Conservation (phyloP, 1,284 basidiomycete species). For the Ganoderma boninense region DNA sequence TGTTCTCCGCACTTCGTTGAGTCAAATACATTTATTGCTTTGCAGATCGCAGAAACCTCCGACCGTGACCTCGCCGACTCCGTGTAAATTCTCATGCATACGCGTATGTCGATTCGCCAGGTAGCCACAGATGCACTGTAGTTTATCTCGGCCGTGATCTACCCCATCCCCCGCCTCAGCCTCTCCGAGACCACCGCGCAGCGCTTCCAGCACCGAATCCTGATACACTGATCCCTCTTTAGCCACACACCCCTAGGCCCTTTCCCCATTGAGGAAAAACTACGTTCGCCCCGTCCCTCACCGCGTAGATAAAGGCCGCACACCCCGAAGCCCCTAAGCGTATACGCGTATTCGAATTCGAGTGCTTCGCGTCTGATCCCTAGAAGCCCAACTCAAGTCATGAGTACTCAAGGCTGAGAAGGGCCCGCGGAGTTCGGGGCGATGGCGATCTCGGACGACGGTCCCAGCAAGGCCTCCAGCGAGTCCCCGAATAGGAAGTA, state of each 20-base stretch:
- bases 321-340: conserved; percentile 2
- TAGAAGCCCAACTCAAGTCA: background rate
- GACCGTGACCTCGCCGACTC: too few relatives aligned
- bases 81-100: too few relatives aligned
- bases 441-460: conserved; percentile 17
- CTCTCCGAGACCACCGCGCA: background rate
- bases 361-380: background rate
- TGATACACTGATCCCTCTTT: background rate
- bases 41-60: conserved; percentile 13
- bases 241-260: background rate
- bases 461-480: background rate
- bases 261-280: background rate
- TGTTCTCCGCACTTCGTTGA: background rate
- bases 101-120: background rate
- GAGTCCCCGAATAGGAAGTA: background rate
- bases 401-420: too few relatives aligned
- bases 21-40: background rate
- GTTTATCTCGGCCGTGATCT: too few relatives aligned
- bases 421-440: background rate
- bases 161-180: too few relatives aligned
- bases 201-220: background rate
- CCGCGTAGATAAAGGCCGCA: background rate
- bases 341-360: background rate
- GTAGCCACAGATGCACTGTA: background rate
- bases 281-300: background rate